Evolutionary conservation across 768 basidiomycete species (phyloP).

Genomic region (Lactifluus hygrophoroides): DNA sequence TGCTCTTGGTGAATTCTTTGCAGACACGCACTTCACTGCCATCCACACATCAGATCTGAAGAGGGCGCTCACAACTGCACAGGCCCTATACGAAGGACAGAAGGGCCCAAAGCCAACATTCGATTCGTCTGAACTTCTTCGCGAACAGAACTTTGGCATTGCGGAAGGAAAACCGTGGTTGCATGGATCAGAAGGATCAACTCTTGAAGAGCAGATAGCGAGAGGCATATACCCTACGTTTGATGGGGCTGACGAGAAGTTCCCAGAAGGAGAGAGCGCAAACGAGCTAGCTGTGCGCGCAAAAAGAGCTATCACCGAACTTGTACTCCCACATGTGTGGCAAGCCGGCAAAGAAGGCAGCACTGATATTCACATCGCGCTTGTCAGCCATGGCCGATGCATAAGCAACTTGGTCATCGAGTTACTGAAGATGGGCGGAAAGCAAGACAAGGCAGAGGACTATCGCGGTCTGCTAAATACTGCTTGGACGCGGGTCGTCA

Average conservation of each 20-base stretch:
- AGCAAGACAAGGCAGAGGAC: slow-evolving; percentile 28
- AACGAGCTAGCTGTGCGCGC: slow-evolving; percentile 56
- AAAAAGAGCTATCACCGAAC: slow-evolving; percentile 37
- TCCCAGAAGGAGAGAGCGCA: slow-evolving; percentile 64
- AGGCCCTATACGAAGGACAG: slow-evolving; percentile 45
- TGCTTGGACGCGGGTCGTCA: slow-evolving; percentile 52
- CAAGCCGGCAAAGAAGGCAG: slow-evolving; percentile 33
- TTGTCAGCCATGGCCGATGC: slow-evolving; percentile 72
- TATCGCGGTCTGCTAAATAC: slow-evolving; percentile 57
- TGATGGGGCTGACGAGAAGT: slow-evolving; percentile 39
- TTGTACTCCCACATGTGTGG: slow-evolving; percentile 48
- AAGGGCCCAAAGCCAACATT: slow-evolving; percentile 38
- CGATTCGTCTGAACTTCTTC: slow-evolving; percentile 40
- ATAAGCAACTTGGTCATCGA: slow-evolving; percentile 45
- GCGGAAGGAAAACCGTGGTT: slow-evolving; percentile 68
- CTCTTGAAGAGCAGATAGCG: slow-evolving; percentile 40
- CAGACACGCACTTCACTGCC: slow-evolving; percentile 38
- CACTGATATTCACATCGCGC: slow-evolving; percentile 43
- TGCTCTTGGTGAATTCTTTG: slow-evolving; percentile 46
- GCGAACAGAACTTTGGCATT: slow-evolving; percentile 62
- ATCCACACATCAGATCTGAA: slow-evolving; percentile 62
- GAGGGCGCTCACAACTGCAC: slow-evolving; percentile 54
- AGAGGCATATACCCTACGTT: slow-evolving; percentile 46
- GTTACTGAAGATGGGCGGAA: slow-evolving; percentile 37
- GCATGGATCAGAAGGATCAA: slow-evolving; percentile 29